phyloP scores from a whole-genome alignment of 345 rosid species.

The Linum trigynum region DNA sequence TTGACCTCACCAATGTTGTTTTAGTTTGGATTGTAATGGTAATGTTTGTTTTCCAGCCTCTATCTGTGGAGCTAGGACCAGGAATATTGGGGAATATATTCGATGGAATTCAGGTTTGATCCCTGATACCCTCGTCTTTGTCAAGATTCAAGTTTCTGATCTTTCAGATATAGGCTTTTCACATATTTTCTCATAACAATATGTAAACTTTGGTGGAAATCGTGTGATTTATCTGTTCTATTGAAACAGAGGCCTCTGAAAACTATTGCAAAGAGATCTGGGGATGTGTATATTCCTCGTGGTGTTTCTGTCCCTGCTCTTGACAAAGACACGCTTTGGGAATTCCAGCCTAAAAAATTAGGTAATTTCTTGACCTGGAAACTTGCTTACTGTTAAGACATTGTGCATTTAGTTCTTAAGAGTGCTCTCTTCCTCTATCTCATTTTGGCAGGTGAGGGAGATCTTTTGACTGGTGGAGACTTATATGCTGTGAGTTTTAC shows the following conservation, averaged over 20 bases:
- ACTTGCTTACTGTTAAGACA: conserved; percentile 2
- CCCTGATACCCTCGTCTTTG: background rate
- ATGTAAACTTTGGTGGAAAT: conserved; percentile 1
- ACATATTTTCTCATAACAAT: background rate
- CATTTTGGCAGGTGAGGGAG: conserved; percentile 73
- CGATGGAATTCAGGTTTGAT: conserved; percentile 94
- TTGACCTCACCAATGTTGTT: background rate
- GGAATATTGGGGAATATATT: conserved; percentile 97
- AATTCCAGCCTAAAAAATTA: conserved; percentile 77
- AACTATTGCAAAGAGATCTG: conserved; percentile 87
- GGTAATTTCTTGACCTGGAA: conserved; percentile 33
- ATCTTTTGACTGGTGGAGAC: conserved; percentile 95
- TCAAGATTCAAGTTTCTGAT: background rate
- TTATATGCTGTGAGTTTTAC: conserved; percentile 80
- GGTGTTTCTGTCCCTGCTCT: conserved; percentile 98
- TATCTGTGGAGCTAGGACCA: conserved; percentile 96
- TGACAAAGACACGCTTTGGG: conserved; percentile 92
- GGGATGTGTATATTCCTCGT: conserved; percentile 98
- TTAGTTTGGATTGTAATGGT: conserved; percentile 13
- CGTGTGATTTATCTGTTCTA: background rate
- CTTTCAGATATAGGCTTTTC: conserved; percentile 1
- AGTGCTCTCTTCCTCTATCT: conserved; percentile 7
- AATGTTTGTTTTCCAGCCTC: conserved; percentile 57
- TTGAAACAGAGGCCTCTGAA: conserved; percentile 81
- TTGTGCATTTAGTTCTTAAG: conserved; percentile 4